These are phyloP conservation scores for Phyllostachys edulis DNA, from an alignment of 176 grass and related monocot genomes.

Conservation along the genomic window DNA sequence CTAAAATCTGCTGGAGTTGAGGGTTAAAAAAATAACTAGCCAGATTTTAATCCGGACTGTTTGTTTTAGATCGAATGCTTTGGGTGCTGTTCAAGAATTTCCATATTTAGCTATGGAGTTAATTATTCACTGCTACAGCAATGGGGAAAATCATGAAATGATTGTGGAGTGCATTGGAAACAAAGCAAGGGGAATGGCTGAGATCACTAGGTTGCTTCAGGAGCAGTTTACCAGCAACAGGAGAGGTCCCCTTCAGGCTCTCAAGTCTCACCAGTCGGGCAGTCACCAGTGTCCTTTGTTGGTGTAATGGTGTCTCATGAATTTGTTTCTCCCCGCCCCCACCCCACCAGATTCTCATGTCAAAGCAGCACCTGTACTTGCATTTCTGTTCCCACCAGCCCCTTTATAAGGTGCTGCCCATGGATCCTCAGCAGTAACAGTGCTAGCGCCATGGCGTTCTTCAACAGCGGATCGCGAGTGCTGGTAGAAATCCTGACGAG, in stretches of 20 bases:
- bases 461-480: slow-evolving; percentile 54
- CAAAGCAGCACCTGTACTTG: slow-evolving; percentile 26
- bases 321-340: slow-evolving; percentile 32
- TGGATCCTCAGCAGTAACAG: not conserved
- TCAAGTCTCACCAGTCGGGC: slow-evolving; percentile 31
- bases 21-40: not conserved
- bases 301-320: slow-evolving; percentile 22
- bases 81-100: not conserved
- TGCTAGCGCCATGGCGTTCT: slow-evolving; percentile 69
- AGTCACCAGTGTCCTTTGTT: slow-evolving; percentile 27
- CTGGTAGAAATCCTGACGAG: slow-evolving; percentile 69
- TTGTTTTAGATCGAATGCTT: not conserved
- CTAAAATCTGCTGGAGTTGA: not conserved
- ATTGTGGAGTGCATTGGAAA: slow-evolving; percentile 91
- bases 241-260: slow-evolving; percentile 41
- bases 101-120: not conserved
- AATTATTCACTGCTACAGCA: slow-evolving; percentile 3
- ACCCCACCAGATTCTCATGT: slow-evolving; percentile 29
- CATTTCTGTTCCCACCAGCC: not conserved
- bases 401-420: slow-evolving; percentile 24
- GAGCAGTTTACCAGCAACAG: slow-evolving; percentile 43
- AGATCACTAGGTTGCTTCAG: slow-evolving; percentile 55
- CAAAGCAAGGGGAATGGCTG: slow-evolving; percentile 59
- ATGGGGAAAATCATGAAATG: slow-evolving; percentile 52
- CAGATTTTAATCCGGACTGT: not conserved